Conservation (phyloP, 768 basidiomycete species). For the Lyophyllum semitale region DNA sequence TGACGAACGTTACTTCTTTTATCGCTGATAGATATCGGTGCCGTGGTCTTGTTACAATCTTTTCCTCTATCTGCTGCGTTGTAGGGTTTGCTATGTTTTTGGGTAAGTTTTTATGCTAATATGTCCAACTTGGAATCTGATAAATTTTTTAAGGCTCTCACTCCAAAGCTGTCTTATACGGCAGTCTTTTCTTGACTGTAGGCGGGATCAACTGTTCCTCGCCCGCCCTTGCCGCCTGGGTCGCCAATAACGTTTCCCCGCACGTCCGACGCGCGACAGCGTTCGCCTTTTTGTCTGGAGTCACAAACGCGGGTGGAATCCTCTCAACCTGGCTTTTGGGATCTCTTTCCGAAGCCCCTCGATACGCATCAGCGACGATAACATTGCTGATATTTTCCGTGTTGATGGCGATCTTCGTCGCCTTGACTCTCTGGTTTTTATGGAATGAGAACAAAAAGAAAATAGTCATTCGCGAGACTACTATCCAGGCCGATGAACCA, state of each 20-base stretch:
- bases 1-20: slow-evolving; percentile 35
- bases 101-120: slow-evolving; percentile 22
- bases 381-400: slow-evolving; percentile 20
- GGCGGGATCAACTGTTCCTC: slow-evolving; percentile 34
- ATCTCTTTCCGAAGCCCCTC: slow-evolving; percentile 33
- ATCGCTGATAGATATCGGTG: slow-evolving; percentile 37
- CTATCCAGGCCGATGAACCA: slow-evolving; percentile 26
- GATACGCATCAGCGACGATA: slow-evolving; percentile 37
- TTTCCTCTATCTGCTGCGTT: slow-evolving; percentile 28
- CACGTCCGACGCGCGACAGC: slow-evolving; percentile 39
- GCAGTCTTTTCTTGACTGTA: slow-evolving; percentile 37
- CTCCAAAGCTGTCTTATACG: slow-evolving; percentile 31
- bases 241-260: slow-evolving; percentile 43
- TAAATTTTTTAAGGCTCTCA: slow-evolving; percentile 5
- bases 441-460: slow-evolving; percentile 31
- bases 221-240: slow-evolving; percentile 39
- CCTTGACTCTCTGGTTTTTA: slow-evolving; percentile 30
- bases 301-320: slow-evolving; percentile 40
- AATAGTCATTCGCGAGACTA: slow-evolving; percentile 22
- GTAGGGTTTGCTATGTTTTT: slow-evolving; percentile 42
- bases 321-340: slow-evolving; percentile 45
- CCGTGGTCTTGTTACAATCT: slow-evolving; percentile 34
- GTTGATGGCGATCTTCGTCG: slow-evolving; percentile 24
- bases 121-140: slow-evolving; percentile 9
- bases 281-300: slow-evolving; percentile 36